Percentiles rank a stretch among this genome's conserved stretches.
Evolutionary conservation across 2,329 filamentous ascomycete species (phyloP).

Genomic region (Aspergillus carbonarius): DNA sequence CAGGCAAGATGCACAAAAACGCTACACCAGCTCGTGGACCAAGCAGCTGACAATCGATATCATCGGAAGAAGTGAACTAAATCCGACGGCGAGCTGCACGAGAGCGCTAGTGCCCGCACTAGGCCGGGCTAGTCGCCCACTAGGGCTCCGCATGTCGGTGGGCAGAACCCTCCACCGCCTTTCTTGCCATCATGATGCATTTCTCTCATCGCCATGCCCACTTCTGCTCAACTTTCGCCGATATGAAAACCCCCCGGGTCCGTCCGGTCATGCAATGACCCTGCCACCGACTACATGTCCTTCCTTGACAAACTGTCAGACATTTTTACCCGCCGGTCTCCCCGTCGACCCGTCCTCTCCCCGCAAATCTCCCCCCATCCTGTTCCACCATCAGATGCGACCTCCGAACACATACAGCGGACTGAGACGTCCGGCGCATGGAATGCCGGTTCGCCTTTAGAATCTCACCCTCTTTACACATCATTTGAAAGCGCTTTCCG

Average conservation of each 20-base stretch:
- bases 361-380: conserved; percentile 5
- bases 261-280: conserved; percentile 15
- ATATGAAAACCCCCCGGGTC: conserved; percentile 7
- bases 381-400: conserved; percentile 23
- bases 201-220: not conserved
- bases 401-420: conserved; percentile 21
- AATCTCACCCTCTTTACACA: conserved; percentile 1
- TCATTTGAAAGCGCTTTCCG: not conserved
- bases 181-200: conserved; percentile 15
- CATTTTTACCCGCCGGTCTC: conserved; percentile 10
- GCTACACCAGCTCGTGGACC: too few relatives aligned
- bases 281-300: conserved; percentile 20
- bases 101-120: not conserved
- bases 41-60: too few relatives aligned
- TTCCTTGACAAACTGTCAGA: conserved; percentile 20
- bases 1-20: too few relatives aligned
- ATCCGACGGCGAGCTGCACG: not conserved
- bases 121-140: not conserved
- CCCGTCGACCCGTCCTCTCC: conserved; percentile 3
- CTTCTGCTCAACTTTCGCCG: not conserved
- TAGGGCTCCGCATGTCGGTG: not conserved
- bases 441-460: conserved; percentile 16
- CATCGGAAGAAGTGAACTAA: not conserved
- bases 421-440: conserved; percentile 25
- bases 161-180: conserved; percentile 23